Base-by-base conservation (phyloP, 1,284 basidiomycete genomes). In the Malassezia psittaci region DNA sequence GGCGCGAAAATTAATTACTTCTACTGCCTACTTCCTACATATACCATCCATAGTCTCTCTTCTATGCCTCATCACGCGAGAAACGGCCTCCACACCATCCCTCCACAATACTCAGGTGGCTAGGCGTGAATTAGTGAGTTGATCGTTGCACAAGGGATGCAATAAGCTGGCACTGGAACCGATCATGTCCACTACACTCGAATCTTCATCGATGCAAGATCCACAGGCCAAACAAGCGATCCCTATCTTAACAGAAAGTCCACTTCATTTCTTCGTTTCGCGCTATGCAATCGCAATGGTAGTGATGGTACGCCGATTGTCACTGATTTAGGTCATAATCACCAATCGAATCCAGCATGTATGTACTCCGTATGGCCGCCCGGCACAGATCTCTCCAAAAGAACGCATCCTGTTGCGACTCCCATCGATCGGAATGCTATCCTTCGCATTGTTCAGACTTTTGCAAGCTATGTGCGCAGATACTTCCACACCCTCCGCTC, bases 291-390 rank as follows among this genome's bases (percentile, higher is more conserved):
- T 66, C 19, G 61, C 63, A 2, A 55, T 72, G n/a, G 48, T 64
- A 21, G 46, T 60, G 19, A 61, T 69, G 37, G 65, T 57, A 44
- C 37, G 58, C 48, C 12, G 12, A 9, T 44, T 13, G 12, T 38
- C 51, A 32, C 52, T 36, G 19, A 43, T 45, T 33, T 19, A 60
- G 42, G 59, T 63, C 7, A 60, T 69, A 21, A 34, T 69, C 38
- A 62, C 62, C 42, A 71, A 72, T 40, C 61, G 69, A 3, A 65
- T 72, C 7, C 64, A 68, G 32, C 68, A 72, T 52, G 64, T 72
- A 39, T 72, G 69, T 51, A 56, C 68, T 1, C 68, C 69, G 9
- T 41, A 65, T 3, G 60, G 62, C 5, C 58, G 68, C 6, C 63
- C 62, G 19, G 41, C 60, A 18, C 55, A 52, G 3, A 57, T 72